Evolutionary conservation across 2,329 filamentous ascomycete genomes (phyloP).

Genomic region (Trichophyton simii): DNA sequence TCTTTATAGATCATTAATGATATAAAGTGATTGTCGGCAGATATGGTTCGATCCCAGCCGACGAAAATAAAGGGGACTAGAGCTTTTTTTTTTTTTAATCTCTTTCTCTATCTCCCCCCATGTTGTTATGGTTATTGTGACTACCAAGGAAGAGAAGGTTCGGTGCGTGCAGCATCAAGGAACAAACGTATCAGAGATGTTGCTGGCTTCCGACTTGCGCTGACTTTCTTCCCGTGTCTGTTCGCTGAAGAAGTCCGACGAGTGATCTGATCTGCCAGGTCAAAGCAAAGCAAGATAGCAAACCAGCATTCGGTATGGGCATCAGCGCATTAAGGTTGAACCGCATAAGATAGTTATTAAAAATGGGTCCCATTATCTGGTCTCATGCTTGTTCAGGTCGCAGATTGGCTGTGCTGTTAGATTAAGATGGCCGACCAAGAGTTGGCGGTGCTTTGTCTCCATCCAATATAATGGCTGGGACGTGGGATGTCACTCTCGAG

Average conservation of each 20-base stretch:
- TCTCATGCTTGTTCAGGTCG: neutral
- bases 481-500: neutral
- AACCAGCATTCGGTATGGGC: neutral
- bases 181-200: neutral
- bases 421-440: neutral
- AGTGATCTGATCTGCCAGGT: neutral
- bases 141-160: neutral
- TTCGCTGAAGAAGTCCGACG: neutral
- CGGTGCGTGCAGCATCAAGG: neutral
- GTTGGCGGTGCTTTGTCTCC: neutral
- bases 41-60: neutral
- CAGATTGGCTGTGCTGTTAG: neutral
- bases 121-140: neutral
- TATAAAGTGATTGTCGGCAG: neutral
- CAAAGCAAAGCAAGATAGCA: neutral
- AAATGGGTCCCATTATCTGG: neutral
- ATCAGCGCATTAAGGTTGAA: neutral
- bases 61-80: neutral
- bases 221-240: constrained; percentile 1
- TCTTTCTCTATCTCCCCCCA: neutral
- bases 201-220: neutral
- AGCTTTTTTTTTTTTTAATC: too few species aligned
- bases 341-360: neutral
- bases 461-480: neutral
- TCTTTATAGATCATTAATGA: constrained; percentile 3